Base-by-base conservation (phyloP, 169 alveolate species). In the Neospora caninum region DNA sequence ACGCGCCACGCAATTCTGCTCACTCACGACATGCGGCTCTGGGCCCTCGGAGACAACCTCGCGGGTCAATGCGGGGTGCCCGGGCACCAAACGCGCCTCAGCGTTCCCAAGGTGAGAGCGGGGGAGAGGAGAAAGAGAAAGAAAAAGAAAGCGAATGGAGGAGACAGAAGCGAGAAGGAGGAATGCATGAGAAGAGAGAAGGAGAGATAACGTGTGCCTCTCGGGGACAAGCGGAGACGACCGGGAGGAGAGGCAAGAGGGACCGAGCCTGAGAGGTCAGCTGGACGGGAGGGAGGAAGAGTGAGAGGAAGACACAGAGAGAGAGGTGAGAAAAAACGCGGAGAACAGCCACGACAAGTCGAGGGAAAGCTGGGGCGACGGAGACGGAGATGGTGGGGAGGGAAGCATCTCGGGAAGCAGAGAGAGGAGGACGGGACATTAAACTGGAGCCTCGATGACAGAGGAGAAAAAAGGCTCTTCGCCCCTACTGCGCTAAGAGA, bases 11-110 rank as follows among this genome's bases (percentile, higher is more conserved):
- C 88, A 22, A 54, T 91, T 29, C 58, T 91, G 16, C 39, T 91
- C 20, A 38, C 93, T 16, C 93, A 91, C 34, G 93, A 91, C 80
- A 53, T 91, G 39, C 88, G 93, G 0, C 73, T 91, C 25, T 91
- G 93, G 93, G 88, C 93, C 36, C 43, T 91, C 54, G 93, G 93
- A 13, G 93, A 91, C 54, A 91, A 91, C 88, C 78, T 91, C 80
- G 88, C 93, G 13, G 93, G 93, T 38, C 93, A 91, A 80, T 91
- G 93, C 88, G 93, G 93, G 31, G 70, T 91, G 18, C 93, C 93
- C 18, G 80, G 88, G 31, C 93, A 91, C 80, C 93, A 91, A 80
- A 41, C 88, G 6, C 42, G 53, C 58, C 69, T 70, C 41, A 49
- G n/a, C 49, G 64, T 84, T 27, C 93, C 93, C 78, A 91, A 91